phyloP scores from a whole-genome alignment of 2,329 filamentous ascomycete genomes.

The Pseudocercospora crystallina region DNA sequence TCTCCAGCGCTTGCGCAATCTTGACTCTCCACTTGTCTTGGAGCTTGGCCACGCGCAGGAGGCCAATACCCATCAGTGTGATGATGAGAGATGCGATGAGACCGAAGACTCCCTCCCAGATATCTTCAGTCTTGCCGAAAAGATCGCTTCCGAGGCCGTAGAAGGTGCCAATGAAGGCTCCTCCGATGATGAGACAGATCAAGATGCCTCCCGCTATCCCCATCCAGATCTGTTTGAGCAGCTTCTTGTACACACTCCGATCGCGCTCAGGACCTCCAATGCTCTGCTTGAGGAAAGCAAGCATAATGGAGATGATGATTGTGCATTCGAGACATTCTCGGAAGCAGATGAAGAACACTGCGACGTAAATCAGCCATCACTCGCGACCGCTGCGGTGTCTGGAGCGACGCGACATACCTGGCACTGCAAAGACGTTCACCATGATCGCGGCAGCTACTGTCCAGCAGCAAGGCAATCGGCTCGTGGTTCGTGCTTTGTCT shows the following conservation, averaged over 20 bases:
- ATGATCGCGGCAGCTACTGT: constrained; percentile 47
- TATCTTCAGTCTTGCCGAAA: constrained; percentile 68
- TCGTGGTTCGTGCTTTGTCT: too few species aligned
- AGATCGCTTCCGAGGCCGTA: constrained; percentile 67
- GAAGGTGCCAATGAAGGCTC: constrained; percentile 69
- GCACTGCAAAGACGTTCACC: constrained; percentile 71
- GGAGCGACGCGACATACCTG: constrained; percentile 42
- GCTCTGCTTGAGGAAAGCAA: constrained; percentile 82
- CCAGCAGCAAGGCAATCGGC: too few species aligned
- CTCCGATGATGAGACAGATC: constrained; percentile 65
- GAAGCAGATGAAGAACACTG: constrained; percentile 86
- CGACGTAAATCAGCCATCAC: constrained; percentile 1
- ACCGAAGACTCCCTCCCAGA: constrained; percentile 79
- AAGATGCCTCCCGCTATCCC: constrained; percentile 63
- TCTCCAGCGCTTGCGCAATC: constrained; percentile 68
- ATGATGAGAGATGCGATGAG: constrained; percentile 78
- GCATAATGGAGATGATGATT: constrained; percentile 83
- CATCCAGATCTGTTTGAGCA: constrained; percentile 61
- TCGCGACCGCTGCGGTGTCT: not conserved
- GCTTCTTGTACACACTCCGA: constrained; percentile 59
- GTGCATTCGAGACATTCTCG: constrained; percentile 79
- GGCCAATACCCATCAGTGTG: constrained; percentile 73
- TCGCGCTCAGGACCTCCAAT: constrained; percentile 63
- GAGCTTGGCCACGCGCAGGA: constrained; percentile 78
- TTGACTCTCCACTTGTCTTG: constrained; percentile 87